A percentile compares a stretch with the other conserved stretches of the same genome.
These are phyloP conservation scores for Toxoplasma gondii DNA, from an alignment of 169 alveolate species.

Conservation along the genomic window DNA sequence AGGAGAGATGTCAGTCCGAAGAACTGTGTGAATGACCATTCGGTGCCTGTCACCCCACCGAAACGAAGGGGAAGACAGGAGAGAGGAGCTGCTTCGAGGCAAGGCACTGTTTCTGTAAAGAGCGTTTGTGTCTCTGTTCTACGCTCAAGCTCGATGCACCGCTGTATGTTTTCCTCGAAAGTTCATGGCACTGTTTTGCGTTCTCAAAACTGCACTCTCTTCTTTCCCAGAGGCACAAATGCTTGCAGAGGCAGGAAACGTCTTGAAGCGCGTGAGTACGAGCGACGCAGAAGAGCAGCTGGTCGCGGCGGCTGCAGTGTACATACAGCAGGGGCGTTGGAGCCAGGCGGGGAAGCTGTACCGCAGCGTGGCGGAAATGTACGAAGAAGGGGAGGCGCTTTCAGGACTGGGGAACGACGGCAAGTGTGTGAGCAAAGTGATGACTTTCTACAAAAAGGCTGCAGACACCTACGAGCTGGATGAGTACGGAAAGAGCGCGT, in stretches of 20 bases:
- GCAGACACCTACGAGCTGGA: conserved; percentile 44
- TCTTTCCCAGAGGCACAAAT: conserved; percentile 31
- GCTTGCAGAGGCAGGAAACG: conserved; percentile 49
- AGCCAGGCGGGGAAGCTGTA: conserved; percentile 44
- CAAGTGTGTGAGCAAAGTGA: not conserved
- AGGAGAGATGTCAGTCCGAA: too few species aligned
- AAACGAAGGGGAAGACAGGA: too few species aligned
- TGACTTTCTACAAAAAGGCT: not conserved
- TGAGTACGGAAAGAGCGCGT: conserved; percentile 41
- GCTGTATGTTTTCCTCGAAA: not conserved
- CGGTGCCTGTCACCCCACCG: not conserved
- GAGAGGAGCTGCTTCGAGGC: too few species aligned
- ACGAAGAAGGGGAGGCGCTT: not conserved
- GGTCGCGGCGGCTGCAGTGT: not conserved
- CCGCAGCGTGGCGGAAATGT: conserved; percentile 43
- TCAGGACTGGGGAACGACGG: not conserved
- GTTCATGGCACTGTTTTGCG: not conserved
- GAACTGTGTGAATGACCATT: not conserved
- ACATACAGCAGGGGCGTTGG: conserved; percentile 23
- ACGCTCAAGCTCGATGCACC: not conserved
- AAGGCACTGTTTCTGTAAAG: not conserved
- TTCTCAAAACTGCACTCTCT: not conserved
- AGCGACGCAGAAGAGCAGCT: conserved; percentile 2
- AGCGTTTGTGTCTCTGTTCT: not conserved
- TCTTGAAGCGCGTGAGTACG: conserved; percentile 26